phyloP scores from a whole-genome alignment of 23 red algal species.

The Gracilaria domingensis region DNA sequence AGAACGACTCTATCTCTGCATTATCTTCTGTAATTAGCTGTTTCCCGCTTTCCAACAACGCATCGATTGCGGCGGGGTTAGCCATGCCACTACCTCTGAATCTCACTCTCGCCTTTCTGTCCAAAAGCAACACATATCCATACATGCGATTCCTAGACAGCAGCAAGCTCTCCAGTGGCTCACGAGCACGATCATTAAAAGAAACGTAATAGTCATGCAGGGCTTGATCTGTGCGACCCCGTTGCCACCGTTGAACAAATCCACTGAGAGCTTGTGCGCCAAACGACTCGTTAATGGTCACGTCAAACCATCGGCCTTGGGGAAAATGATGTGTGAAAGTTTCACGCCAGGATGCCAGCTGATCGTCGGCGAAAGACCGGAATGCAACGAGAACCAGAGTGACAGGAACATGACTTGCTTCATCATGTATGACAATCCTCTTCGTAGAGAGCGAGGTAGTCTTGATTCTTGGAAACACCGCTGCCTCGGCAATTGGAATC shows the following conservation, averaged over 20 bases:
- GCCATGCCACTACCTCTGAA: slow-evolving; percentile 61
- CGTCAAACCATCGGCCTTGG: slow-evolving; percentile 51
- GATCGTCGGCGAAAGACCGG: slow-evolving; percentile 64
- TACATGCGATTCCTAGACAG: slow-evolving; percentile 67
- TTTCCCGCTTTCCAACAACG: slow-evolving; percentile 32
- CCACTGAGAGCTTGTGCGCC: slow-evolving; percentile 57
- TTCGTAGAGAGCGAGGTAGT: slow-evolving; percentile 65
- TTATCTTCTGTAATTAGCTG: slow-evolving; percentile 46
- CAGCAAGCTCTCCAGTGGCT: slow-evolving; percentile 59
- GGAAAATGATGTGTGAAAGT: slow-evolving; percentile 34
- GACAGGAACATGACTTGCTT: slow-evolving; percentile 32
- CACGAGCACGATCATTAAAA: slow-evolving; percentile 58
- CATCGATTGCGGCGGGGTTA: not conserved
- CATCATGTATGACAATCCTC: slow-evolving; percentile 63
- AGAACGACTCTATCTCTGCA: not conserved
- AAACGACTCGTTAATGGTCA: slow-evolving; percentile 71
- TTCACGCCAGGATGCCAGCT: slow-evolving; percentile 42
- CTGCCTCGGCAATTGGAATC: slow-evolving; percentile 29
- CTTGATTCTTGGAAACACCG: slow-evolving; percentile 67
- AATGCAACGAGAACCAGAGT: slow-evolving; percentile 70
- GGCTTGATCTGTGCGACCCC: slow-evolving; percentile 48
- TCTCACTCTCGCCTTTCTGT: slow-evolving; percentile 54
- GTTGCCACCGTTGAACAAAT: slow-evolving; percentile 64
- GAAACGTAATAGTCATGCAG: slow-evolving; percentile 64
- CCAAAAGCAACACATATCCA: slow-evolving; percentile 67